Conservation (phyloP, 164 flowering plant genomes). For the Litsea cubeba region DNA sequence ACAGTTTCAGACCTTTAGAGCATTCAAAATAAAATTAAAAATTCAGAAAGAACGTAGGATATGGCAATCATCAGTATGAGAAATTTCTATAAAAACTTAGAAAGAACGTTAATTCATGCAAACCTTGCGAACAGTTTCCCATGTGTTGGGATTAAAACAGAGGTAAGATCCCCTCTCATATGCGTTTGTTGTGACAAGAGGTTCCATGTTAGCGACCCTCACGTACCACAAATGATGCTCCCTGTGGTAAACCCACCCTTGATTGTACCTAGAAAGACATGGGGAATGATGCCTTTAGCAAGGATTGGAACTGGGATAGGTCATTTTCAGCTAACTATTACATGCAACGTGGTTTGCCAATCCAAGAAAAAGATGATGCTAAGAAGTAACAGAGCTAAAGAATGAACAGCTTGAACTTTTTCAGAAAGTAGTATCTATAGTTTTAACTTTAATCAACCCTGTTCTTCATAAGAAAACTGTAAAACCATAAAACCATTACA, state of each 20-base stretch:
- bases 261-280: slow-evolving; percentile 21
- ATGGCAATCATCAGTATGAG: neutral
- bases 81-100: neutral
- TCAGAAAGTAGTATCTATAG: too few species aligned
- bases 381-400: too few species aligned
- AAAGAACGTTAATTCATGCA: neutral
- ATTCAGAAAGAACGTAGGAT: neutral
- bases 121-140: slow-evolving; percentile 38
- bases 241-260: slow-evolving; percentile 45
- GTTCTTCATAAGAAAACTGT: too few species aligned
- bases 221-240: slow-evolving; percentile 31
- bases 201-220: slow-evolving; percentile 25
- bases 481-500: too few species aligned
- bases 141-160: slow-evolving; percentile 38
- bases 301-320: too few species aligned
- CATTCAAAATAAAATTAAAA: neutral
- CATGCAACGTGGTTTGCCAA: too few species aligned
- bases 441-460: too few species aligned
- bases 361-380: too few species aligned
- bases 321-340: too few species aligned
- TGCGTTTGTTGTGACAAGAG: slow-evolving; percentile 28
- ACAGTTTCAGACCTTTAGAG: neutral
- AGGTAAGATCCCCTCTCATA: slow-evolving; percentile 41
- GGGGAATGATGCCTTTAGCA: neutral
- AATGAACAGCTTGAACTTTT: too few species aligned